Conservation (phyloP, 495 filamentous ascomycete genomes). For the Podospora anserina region DNA sequence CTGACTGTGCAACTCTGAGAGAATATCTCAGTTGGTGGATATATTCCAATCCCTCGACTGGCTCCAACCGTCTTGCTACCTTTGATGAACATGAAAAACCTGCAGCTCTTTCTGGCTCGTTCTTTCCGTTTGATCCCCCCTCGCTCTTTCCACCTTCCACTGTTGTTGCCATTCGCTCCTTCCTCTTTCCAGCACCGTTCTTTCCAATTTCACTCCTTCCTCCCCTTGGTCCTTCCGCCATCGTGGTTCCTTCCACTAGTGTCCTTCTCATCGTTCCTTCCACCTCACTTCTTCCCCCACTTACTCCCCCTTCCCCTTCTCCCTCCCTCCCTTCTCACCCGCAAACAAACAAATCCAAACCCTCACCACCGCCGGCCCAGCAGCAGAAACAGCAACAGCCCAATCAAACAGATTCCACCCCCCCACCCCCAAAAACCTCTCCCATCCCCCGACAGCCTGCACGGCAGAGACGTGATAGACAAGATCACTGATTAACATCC, state of each 20-base stretch:
- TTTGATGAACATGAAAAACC: background rate
- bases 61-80: background rate
- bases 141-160: too few species aligned
- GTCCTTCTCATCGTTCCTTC: too few species aligned
- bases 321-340: slow-evolving; percentile 6
- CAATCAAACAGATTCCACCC: slow-evolving; percentile 25
- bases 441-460: slow-evolving; percentile 34
- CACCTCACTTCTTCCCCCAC: background rate
- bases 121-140: too few species aligned
- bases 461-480: slow-evolving; percentile 18
- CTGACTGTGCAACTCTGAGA: too few species aligned
- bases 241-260: too few species aligned
- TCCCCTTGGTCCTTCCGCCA: too few species aligned
- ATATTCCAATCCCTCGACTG: background rate
- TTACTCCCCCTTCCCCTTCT: slow-evolving; percentile 5
- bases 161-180: too few species aligned
- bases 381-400: slow-evolving; percentile 15
- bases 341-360: slow-evolving; percentile 11
- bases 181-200: too few species aligned
- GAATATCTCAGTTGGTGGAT: too few species aligned
- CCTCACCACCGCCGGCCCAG: slow-evolving; percentile 17
- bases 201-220: too few species aligned
- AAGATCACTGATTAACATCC: slow-evolving; percentile 32
- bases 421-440: slow-evolving; percentile 10
- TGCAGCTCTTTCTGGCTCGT: too few species aligned